Base-by-base conservation (phyloP, 768 basidiomycete species). In the Fomitopsis serialis region DNA sequence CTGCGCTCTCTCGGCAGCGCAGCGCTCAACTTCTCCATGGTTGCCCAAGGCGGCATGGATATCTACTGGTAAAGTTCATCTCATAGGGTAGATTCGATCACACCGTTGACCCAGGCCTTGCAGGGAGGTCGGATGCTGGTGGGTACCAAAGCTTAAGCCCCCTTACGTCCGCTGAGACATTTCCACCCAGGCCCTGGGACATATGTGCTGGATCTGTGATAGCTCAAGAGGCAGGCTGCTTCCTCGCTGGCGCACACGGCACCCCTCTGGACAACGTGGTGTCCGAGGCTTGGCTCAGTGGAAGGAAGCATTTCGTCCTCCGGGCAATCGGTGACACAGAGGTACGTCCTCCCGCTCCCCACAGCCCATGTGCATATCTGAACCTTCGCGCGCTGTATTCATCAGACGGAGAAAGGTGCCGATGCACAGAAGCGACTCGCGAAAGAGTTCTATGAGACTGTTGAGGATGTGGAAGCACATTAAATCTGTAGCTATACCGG, bases 161-260 rank as follows among this genome's bases (percentile, higher is more conserved):
- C 46, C 24, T 32, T 43, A 50, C 36, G 29, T 21, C 8, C 17
- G 22, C 44, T 45, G 27, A 45, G 4, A 22, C n/a, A 15, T 5
- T 23, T 5, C 7, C 21, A 19, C 36, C 17, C 23, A 80, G 78
- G 77, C 82, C 88, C 13, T 95, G 92, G 93, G 90, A 95, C 68
- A 87, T 95, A 42, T 92, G 86, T 60, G 82, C 96, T 2, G 96
- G 94, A 0, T 84, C 90, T 12, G 85, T 96, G 60, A 95, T 98
- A 55, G 87, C 90, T 0, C 80, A 90, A 56, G 96, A 96, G 66
- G 89, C 95, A 0, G 96, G 96, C 5, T 81, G 87, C 13, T 71
- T 85, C 11, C 82, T 90, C 27, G 85, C 87, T 17, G 92, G 91
- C 32, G 84, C 84, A 46, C 77, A 85, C 48, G 70, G 67, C 9